Evolutionary conservation across 2,329 filamentous ascomycete genomes (phyloP), one percentile per base, ranked within the genome.

Genomic region (Diaporthe helianthi): DNA sequence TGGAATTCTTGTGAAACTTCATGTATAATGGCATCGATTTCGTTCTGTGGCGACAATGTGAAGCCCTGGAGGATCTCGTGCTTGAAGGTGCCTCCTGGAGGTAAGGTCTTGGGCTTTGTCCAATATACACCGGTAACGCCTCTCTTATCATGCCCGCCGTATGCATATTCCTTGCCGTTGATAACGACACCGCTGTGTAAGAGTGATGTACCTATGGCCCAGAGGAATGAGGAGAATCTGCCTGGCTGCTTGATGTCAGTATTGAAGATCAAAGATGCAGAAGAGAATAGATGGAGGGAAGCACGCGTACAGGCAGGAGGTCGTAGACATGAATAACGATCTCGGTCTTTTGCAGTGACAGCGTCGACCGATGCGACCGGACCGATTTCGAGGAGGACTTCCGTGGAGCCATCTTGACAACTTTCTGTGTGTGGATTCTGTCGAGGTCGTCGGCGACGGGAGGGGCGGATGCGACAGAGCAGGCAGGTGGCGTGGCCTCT

Each of bases 111-210:
- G 1, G 93, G 93, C 72, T 85, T 89, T 19, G 92, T 95, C 89
- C 90, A 94, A 81, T 96, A 97, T 10, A 97, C 93, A 60, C 93
- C 93, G 4, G 92, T 95, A 68, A 90, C 79, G 29, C 87, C 87
- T 61, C 83, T 87, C 74, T 87, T 87, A 76, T 93, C 89, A 78
- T 97, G 93, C 1, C 93, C 93, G 52, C 93, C 93, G 76, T 93
- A 97, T 26, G 93, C 93, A 77, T 96, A 97, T 82, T 97, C 93
- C 72, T 85, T 87, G 73, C 90, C 88, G 77, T 90, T 90, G 79
- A 96, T 93, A 49, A 94, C 92, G 66, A 97, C 91, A 65, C 92
- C 93, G 0, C 93, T 93, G 78, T 97, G 93, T 6, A 96, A 86
- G 41, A 97, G 88, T 6, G 90, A 92, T 54, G 90, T 87, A 70